Base-by-base conservation (phyloP, 169 alveolate species). In the Eimeria nieschulzi region DNA sequence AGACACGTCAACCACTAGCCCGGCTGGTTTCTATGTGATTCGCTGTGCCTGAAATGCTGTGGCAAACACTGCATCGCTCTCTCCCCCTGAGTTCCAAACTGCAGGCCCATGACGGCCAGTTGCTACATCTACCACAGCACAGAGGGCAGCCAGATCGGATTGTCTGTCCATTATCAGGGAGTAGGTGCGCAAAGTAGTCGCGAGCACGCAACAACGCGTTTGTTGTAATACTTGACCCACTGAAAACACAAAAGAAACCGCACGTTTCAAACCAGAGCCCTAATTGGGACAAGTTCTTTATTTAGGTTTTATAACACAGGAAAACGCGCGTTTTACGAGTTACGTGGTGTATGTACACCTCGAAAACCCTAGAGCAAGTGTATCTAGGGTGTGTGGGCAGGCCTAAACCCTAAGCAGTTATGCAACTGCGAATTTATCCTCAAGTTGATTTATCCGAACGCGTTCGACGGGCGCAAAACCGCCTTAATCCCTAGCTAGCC, bases 21-120 rank as follows among this genome's bases (percentile, higher is more conserved):
- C 46, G 46, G 46, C 3, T 33, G 46, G 46, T 33, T 33, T 33
- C 19, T 78, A 79, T 25, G 10, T 21, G 33, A 56, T 10, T 9
- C 55, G 17, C 87, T 54, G 10, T 23, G 87, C 87, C 87, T 79
- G 87, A 6, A 79, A 9, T 25, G 59, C 87, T 19, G 87, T 79
- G 25, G 87, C 87, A 23, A 79, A 79, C 25, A 79, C 87, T 61
- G 87, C 70, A 55, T 55, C 72, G 23, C 68, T 79, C 73, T n/a
- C 53, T 5, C 87, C 87, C n/a, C 72, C 87, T 9, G 87, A 5
- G 25, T 39, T 39, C 92, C 92, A 87, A 19, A 87, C 92, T n/a
- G 92, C 87, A 6, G 92, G 92, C 55, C 92, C 92, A 39, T 87
- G 92, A 51, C 71, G 61, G 53, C 92, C 92, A 25, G 83, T 87